Evolutionary conservation across 2,329 filamentous ascomycete species (phyloP).

Genomic region (Cordyceps tenuipes): DNA sequence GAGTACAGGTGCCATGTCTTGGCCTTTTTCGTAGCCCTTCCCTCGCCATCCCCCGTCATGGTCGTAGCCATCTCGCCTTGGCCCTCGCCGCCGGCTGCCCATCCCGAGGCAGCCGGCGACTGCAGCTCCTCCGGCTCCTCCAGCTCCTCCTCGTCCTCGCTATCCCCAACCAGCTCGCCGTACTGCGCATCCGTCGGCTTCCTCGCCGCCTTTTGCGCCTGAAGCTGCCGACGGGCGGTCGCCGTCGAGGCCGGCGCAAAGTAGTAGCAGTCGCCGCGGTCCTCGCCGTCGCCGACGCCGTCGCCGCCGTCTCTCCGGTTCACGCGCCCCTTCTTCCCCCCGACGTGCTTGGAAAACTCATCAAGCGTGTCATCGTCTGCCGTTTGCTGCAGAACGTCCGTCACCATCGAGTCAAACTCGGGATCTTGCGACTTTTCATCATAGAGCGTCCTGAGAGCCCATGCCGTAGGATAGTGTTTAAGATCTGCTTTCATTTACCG

Average conservation of each 20-base stretch:
- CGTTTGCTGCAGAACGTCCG: slow-evolving; percentile 49
- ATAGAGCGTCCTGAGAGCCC: slow-evolving; percentile 51
- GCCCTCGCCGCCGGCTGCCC: neutral
- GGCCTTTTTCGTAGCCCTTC: slow-evolving; percentile 29
- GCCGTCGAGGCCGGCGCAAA: slow-evolving; percentile 42
- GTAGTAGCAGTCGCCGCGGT: slow-evolving; percentile 41
- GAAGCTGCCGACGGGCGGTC: slow-evolving; percentile 27
- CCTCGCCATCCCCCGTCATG: slow-evolving; percentile 12
- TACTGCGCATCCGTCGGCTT: slow-evolving; percentile 38
- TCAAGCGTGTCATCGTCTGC: slow-evolving; percentile 43
- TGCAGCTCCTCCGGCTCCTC: slow-evolving; percentile 16
- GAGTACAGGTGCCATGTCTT: slow-evolving; percentile 20
- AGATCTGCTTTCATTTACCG: slow-evolving; percentile 51
- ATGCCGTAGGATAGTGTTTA: slow-evolving; percentile 50
- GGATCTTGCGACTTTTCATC: slow-evolving; percentile 46
- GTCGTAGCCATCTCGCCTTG: neutral
- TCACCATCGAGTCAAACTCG: slow-evolving; percentile 47
- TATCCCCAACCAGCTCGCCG: slow-evolving; percentile 35
- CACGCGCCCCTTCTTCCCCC: slow-evolving; percentile 44
- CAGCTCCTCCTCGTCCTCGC: slow-evolving; percentile 23
- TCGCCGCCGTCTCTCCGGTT: slow-evolving; percentile 45
- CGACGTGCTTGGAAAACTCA: slow-evolving; percentile 43
- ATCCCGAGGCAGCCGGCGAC: neutral
- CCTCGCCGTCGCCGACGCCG: slow-evolving; percentile 31
- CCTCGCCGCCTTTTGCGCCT: slow-evolving; percentile 33